These are phyloP conservation scores for Clitopilus passeckerianus DNA, from an alignment of 768 basidiomycete genomes.

Conservation along the genomic window DNA sequence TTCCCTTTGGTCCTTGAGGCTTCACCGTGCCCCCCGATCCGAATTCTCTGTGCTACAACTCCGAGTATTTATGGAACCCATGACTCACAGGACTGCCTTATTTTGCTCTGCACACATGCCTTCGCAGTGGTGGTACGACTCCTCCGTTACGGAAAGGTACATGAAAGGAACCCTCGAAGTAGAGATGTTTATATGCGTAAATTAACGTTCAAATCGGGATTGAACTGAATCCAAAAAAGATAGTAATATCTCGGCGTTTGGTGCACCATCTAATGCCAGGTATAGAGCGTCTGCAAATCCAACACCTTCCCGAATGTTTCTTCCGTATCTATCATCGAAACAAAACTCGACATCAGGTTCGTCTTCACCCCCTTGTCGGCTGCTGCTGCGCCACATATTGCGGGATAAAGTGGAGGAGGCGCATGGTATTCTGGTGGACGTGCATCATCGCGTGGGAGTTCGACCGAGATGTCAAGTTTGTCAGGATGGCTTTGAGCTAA, in stretches of 20 bases:
- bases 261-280: not conserved
- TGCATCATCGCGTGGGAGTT: not conserved
- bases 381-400: slow-evolving; percentile 41
- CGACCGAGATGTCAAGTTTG: not conserved
- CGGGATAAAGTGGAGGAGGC: slow-evolving; percentile 44
- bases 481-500: slow-evolving; percentile 1
- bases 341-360: slow-evolving; percentile 59
- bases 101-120: too few species aligned
- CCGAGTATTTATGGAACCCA: too few species aligned
- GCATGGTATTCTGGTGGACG: slow-evolving; percentile 25
- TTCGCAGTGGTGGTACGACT: too few species aligned
- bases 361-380: slow-evolving; percentile 30
- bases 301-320: slow-evolving; percentile 28
- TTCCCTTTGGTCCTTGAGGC: not conserved
- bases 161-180: too few species aligned
- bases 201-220: not conserved
- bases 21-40: not conserved
- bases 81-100: too few species aligned
- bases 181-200: too few species aligned
- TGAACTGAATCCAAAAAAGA: not conserved
- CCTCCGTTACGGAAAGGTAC: too few species aligned
- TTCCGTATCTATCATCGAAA: slow-evolving; percentile 35
- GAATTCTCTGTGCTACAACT: not conserved
- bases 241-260: not conserved
- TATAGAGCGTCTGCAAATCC: slow-evolving; percentile 2